Evolutionary conservation across 169 alveolate genomes (phyloP).

Genomic region (Eimeria praecox): DNA sequence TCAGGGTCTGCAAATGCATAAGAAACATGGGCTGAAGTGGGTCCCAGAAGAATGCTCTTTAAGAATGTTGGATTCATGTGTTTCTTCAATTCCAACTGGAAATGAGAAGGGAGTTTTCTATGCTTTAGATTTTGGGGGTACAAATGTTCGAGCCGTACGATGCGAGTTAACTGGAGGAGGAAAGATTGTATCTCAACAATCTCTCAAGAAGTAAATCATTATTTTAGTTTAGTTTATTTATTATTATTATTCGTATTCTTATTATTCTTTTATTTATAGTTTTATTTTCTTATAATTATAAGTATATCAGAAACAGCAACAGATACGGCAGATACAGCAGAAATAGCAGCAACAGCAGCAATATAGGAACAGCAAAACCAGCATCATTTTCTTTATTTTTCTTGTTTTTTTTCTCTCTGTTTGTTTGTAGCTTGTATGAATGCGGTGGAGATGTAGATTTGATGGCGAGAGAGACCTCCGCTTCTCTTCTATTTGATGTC

Average conservation of each 20-base stretch:
- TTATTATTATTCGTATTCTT: background rate
- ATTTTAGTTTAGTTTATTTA: background rate
- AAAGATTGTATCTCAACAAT: constrained; percentile 10
- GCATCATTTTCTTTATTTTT: background rate
- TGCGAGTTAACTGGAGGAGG: constrained; percentile 88
- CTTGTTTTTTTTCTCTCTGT: too few relatives aligned
- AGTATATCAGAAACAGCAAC: background rate
- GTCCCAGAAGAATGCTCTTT: constrained; percentile 79
- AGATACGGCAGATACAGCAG: background rate
- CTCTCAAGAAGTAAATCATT: background rate
- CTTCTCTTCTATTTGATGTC: constrained; percentile 90
- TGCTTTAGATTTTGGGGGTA: constrained; percentile 95
- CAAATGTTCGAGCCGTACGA: constrained; percentile 93
- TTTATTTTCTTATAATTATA: background rate
- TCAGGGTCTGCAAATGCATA: constrained; percentile 79
- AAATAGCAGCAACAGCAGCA: background rate
- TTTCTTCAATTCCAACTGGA: constrained; percentile 91
- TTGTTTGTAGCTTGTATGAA: background rate
- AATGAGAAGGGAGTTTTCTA: constrained; percentile 92
- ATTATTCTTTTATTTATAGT: background rate
- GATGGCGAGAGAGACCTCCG: constrained; percentile 90
- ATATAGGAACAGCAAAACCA: too few relatives aligned
- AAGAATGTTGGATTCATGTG: constrained; percentile 90
- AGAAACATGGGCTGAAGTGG: constrained; percentile 69
- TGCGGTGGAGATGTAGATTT: constrained; percentile 83